Evolutionary conservation across 2,329 filamentous ascomycete genomes (phyloP).

Genomic region (Sporothrix luriei): DNA sequence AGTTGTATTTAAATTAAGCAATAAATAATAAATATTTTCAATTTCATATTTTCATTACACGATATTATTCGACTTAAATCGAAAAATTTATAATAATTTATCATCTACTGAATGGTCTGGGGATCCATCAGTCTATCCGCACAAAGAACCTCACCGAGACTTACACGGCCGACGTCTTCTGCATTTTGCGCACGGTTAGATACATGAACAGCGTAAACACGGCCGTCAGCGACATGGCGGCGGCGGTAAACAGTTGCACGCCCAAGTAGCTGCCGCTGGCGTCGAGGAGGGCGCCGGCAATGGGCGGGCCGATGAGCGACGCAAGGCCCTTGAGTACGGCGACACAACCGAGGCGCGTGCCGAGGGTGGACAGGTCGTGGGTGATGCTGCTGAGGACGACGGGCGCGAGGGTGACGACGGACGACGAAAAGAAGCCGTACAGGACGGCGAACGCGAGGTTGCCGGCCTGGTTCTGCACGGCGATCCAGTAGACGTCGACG

Average conservation of each 20-base stretch:
- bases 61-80: too few species aligned
- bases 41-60: too few species aligned
- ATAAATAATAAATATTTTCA: too few species aligned
- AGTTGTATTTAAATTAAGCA: too few species aligned
- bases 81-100: too few species aligned
- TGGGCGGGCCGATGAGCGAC: constrained; percentile 32
- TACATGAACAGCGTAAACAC: constrained; percentile 11
- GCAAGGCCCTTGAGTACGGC: constrained; percentile 27
- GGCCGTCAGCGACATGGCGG: constrained; percentile 22
- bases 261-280: constrained; percentile 29
- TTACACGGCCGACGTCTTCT: neutral
- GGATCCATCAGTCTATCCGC: too few species aligned
- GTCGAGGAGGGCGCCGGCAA: constrained; percentile 32
- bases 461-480: constrained; percentile 39
- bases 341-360: constrained; percentile 31
- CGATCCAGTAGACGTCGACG: constrained; percentile 44
- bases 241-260: constrained; percentile 32
- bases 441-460: constrained; percentile 43
- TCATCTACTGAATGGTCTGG: too few species aligned
- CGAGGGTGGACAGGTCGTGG: constrained; percentile 29
- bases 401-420: constrained; percentile 36
- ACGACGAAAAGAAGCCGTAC: constrained; percentile 42
- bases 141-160: neutral
- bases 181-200: neutral
- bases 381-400: constrained; percentile 32